Base-by-base conservation (phyloP, 495 filamentous ascomycete species). In the Aspergillus leporis region DNA sequence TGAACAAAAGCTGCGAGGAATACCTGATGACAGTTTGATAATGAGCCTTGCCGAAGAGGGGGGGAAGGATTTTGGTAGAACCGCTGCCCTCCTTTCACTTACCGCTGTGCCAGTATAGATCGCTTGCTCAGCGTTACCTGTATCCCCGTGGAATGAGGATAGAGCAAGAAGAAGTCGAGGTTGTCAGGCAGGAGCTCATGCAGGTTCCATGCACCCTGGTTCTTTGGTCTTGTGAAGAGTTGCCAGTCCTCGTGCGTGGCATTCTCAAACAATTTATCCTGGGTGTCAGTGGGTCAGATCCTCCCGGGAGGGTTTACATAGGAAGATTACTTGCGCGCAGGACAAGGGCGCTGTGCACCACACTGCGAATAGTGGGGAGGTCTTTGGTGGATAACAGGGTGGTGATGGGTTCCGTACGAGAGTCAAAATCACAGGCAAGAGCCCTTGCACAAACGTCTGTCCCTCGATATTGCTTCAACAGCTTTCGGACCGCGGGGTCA, bases 181-280 rank as follows among this genome's bases (percentile, higher is more conserved):
- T 48, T 28, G 6, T 28, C 19, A 25, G 46, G 46, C 10, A 48
- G 19, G 10, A 48, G 46, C n/a, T 9, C 21, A 25, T 48, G 21
- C 14, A 48, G n/a, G 7, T 48, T 48, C 46, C 46, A 48, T 4
- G 46, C 46, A 25, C 46, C 46, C 19, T 48, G 46, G 21, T 23
- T 16, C 10, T 19, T 12, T 9, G 46, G 46, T 14, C 28, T 12
- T 4, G 46, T 48, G 21, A 48, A 21, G 19, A 25, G 21, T 21
- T 25, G 46, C 46, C 46, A 48, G 19, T 48, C n/a, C 21, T 48
- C 19, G n/a, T 48, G 28, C 14, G 46, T 9, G 5, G 18, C 19
- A 7, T 48, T 48, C 46, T 48, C 46, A 12, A 48, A 25, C 46
- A 48, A 14, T 48, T 48, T 48, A 25, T 48, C 46, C 46, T 48